Evolutionary conservation across 2,329 filamentous ascomycete species (phyloP), one percentile per base, ranked within the genome.

Genomic region (Cladosporium colombiae): DNA sequence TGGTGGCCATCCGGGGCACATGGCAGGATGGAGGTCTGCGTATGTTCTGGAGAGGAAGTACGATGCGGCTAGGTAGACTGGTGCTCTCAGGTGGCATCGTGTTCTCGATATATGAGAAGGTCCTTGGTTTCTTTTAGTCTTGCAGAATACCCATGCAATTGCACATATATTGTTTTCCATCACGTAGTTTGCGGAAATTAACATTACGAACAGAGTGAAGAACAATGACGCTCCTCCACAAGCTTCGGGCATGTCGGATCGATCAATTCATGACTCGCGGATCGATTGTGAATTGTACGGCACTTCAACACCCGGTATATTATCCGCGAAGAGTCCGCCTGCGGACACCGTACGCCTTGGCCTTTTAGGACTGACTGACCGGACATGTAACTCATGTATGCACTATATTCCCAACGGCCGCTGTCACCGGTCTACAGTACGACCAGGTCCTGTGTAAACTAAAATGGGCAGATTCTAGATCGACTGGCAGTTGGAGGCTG

Each of bases 41-140:
- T 3, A 72, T 68, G 0, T 73, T 76, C 52, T 77, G 75, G 75
- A 74, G 70, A 56, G 75, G 74, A 0, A 75, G 73, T 37, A 74
- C 72, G 0, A 73, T 73, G 69, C 68, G 75, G 10, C 59, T 76
- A 46, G 73, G 73, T 3, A 70, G 75, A 52, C 56, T 76, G 40
- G 70, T 75, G 0, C 69, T 77, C 44, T 74, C 73, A 27, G 74
- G 73, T 14, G 74, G 75, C 21, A 76, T 76, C 29, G 68, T 76
- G 11, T 76, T 75, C 37, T 72, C 74, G 10, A 72, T 75, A 16
- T 76, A 75, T 58, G 75, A 77, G 66, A 72, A 76, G 66, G 68
- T 74, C n/a, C 29, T 67, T 56, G 35, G 52, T 44, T 40, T 67
- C 33, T 63, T 63, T 25, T 63, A 46, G 40, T 37, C 18, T 16